phyloP scores from a whole-genome alignment of 2,329 filamentous ascomycete genomes.

The Clonostachys chloroleuca region DNA sequence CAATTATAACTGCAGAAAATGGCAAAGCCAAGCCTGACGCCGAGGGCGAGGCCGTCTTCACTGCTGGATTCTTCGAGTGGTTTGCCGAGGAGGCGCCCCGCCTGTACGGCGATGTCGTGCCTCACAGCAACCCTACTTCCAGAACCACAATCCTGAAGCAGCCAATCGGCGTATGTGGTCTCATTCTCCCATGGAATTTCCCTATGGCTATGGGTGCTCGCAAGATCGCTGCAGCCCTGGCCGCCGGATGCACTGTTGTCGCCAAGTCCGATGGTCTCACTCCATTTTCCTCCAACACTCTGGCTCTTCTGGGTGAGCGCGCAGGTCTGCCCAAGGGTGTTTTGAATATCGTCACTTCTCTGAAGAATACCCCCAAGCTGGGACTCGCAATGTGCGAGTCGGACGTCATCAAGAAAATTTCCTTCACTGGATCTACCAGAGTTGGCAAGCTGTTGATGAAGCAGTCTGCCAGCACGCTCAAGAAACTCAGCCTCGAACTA shows the following conservation, averaged over 20 bases:
- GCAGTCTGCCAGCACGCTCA: slow-evolving; percentile 57
- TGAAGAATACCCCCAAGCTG: slow-evolving; percentile 34
- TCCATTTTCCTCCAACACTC: slow-evolving; percentile 61
- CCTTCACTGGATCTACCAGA: slow-evolving; percentile 63
- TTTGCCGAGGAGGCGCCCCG: slow-evolving; percentile 60
- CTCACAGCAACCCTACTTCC: slow-evolving; percentile 46
- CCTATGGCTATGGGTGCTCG: slow-evolving; percentile 38
- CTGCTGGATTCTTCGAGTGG: slow-evolving; percentile 59
- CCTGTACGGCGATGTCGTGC: slow-evolving; percentile 45
- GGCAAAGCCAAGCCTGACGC: slow-evolving; percentile 64
- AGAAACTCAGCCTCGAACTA: slow-evolving; percentile 64
- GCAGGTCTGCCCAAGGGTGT: slow-evolving; percentile 54
- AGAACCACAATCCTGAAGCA: slow-evolving; percentile 60
- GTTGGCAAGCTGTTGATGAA: slow-evolving; percentile 60
- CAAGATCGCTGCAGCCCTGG: slow-evolving; percentile 47
- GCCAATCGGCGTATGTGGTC: slow-evolving; percentile 62
- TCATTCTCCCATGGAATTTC: slow-evolving; percentile 64
- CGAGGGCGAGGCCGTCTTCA: slow-evolving; percentile 51
- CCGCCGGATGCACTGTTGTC: slow-evolving; percentile 67
- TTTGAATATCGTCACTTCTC: slow-evolving; percentile 26
- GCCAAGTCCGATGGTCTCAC: slow-evolving; percentile 69
- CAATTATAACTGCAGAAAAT: slow-evolving; percentile 67
- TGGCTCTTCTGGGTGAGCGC: slow-evolving; percentile 58
- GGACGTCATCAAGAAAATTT: slow-evolving; percentile 46
- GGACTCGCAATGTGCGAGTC: slow-evolving; percentile 42